A percentile compares a stretch with the other conserved stretches of the same genome.
Conservation (phyloP, 768 basidiomycete genomes). For the Dioszegia aurantiaca region DNA sequence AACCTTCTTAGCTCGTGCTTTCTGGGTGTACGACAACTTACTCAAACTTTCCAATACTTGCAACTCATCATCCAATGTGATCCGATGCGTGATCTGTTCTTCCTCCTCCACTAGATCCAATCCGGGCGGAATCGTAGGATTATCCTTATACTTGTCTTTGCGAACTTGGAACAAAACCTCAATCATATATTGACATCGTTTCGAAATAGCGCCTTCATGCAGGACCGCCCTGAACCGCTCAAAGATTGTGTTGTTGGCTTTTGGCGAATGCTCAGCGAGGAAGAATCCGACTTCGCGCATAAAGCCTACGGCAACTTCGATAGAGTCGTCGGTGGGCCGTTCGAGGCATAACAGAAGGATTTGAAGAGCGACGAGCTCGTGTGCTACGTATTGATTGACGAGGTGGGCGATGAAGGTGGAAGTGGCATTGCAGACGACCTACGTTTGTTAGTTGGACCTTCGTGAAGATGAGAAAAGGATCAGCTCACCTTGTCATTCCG, state of each 20-base stretch:
- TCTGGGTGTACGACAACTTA: too few relatives aligned
- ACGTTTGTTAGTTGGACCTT: neutral
- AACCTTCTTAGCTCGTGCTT: neutral
- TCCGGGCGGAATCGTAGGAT: slow-evolving; percentile 89
- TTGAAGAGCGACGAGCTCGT: slow-evolving; percentile 90
- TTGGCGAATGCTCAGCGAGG: slow-evolving; percentile 86
- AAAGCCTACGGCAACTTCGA: slow-evolving; percentile 97
- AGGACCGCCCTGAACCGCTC: slow-evolving; percentile 96
- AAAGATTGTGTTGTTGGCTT: slow-evolving; percentile 89
- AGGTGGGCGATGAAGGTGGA: slow-evolving; percentile 87
- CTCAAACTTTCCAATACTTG: slow-evolving; percentile 92
- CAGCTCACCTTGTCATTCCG: slow-evolving; percentile 86
- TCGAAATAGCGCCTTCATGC: slow-evolving; percentile 91
- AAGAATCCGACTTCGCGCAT: slow-evolving; percentile 96
- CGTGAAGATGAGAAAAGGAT: neutral
- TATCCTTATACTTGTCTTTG: slow-evolving; percentile 99
- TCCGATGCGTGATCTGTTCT: slow-evolving; percentile 92
- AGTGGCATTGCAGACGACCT: slow-evolving; percentile 91
- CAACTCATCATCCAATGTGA: slow-evolving; percentile 86
- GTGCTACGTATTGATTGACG: slow-evolving; percentile 87
- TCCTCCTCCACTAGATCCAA: slow-evolving; percentile 96
- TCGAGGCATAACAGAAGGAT: slow-evolving; percentile 94
- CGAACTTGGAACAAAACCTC: slow-evolving; percentile 98
- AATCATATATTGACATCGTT: slow-evolving; percentile 98
- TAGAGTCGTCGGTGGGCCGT: slow-evolving; percentile 92